Base-by-base conservation (phyloP, 352 stramenopile genomes). In the Globisporangium okanoganense region DNA sequence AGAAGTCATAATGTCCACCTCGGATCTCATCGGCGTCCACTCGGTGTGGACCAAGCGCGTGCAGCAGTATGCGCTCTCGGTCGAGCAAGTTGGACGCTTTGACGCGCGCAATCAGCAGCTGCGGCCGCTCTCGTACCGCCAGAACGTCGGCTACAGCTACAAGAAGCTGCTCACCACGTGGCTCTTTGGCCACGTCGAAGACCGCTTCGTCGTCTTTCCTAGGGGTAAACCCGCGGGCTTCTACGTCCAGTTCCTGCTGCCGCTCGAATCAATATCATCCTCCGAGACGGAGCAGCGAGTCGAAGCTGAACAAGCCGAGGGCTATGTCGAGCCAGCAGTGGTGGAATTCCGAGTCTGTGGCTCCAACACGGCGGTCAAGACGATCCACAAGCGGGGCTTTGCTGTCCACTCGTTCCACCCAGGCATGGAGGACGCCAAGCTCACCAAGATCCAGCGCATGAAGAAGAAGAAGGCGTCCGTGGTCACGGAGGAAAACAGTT, bases 211-310 rank as follows among this genome's bases (percentile, higher is more conserved):
- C 8, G 67, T 76, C 14, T 74, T 87, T 60, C 81, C 79, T 18
- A 60, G 78, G 1, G 81, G 81, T 0, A 85, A 78, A 20, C 60
- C 68, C 3, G 56, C 68, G 0, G 81, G 81, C 1, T 71, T 75
- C 43, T 90, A 87, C 67, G 40, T 90, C 31, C 81, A 90, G 58
- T 74, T 90, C 40, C 62, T 86, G n/a, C 56, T 88, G 0, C 72
- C 76, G n/a, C 43, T 25, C 47, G 61, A 48, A 6, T 54, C 38
- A 2, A 51, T 62, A 5, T 36, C 49, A 3, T 49, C 33, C 18
- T 47, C 35, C 16, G 59, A 61, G n/a, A 57, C 24, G 24, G 55
- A 51, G 31, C 59, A 74, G 10, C 59, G 53, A 18, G 51, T 44
- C n/a, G 43, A 47, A 7, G 45, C 31, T 5, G 57, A 75, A n/a